phyloP scores from a whole-genome alignment of 2,329 filamentous ascomycete genomes.

The Sarocladium oryzae region DNA sequence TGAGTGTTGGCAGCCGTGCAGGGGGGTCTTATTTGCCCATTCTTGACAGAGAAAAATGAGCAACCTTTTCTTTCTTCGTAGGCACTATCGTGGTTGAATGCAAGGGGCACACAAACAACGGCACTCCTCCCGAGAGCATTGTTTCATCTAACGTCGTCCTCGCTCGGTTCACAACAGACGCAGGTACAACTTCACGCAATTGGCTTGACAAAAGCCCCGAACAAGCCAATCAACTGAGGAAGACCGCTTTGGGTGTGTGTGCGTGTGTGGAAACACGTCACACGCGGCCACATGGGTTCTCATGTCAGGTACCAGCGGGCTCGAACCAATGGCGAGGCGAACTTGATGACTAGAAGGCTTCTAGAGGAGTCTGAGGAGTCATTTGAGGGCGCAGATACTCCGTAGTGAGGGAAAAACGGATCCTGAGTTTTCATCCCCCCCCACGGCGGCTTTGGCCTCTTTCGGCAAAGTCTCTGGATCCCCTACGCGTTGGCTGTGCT shows the following conservation, averaged over 20 bases:
- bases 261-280: conserved; percentile 23
- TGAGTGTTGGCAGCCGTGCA: not conserved
- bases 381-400: not conserved
- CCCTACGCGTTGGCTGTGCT: not conserved
- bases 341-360: conserved; percentile 3
- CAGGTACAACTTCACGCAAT: not conserved
- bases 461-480: not conserved
- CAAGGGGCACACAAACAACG: not conserved
- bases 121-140: not conserved
- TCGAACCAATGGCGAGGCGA: not conserved
- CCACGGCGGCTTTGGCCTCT: not conserved
- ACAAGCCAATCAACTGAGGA: too few relatives aligned
- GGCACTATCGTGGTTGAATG: not conserved
- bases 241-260: too few relatives aligned
- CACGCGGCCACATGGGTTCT: conserved; percentile 30
- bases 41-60: not conserved
- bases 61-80: not conserved
- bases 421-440: not conserved
- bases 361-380: conserved; percentile 8
- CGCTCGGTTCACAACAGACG: not conserved
- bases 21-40: not conserved
- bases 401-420: conserved; percentile 15
- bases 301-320: conserved; percentile 34
- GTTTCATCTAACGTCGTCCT: not conserved
- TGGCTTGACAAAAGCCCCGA: too few relatives aligned